Evolutionary conservation across 768 basidiomycete species (phyloP).

Genomic region (Suillus lakei): DNA sequence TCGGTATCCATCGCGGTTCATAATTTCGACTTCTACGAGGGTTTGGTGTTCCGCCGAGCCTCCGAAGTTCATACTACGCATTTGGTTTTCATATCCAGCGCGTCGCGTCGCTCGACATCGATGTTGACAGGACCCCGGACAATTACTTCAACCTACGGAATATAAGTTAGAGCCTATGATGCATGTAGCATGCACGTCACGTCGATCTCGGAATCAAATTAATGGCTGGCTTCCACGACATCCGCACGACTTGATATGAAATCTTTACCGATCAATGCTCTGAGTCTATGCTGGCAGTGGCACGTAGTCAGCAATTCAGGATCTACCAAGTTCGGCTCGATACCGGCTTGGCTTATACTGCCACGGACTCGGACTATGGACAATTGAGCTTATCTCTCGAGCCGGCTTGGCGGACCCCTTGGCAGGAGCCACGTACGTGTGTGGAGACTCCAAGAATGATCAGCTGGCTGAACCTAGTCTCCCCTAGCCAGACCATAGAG

Average conservation of each 20-base stretch:
- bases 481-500: too few relatives aligned
- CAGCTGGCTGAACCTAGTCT: neutral
- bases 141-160: too few relatives aligned
- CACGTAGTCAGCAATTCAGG: neutral
- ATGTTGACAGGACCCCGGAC: neutral
- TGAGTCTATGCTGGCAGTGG: neutral
- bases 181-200: neutral
- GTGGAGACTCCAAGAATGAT: neutral
- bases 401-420: neutral
- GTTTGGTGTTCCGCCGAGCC: neutral
- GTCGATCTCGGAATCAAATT: neutral
- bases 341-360: neutral
- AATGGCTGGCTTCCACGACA: conserved; percentile 1
- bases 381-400: neutral
- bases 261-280: neutral
- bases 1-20: neutral
- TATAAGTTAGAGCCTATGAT: too few relatives aligned
- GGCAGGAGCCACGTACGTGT: neutral
- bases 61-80: neutral
- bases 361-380: neutral
- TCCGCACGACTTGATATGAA: conserved; percentile 1
- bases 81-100: neutral
- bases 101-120: neutral
- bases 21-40: neutral
- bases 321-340: neutral